Conservation (phyloP, 106 monocot species). For the Allium cepa region DNA sequence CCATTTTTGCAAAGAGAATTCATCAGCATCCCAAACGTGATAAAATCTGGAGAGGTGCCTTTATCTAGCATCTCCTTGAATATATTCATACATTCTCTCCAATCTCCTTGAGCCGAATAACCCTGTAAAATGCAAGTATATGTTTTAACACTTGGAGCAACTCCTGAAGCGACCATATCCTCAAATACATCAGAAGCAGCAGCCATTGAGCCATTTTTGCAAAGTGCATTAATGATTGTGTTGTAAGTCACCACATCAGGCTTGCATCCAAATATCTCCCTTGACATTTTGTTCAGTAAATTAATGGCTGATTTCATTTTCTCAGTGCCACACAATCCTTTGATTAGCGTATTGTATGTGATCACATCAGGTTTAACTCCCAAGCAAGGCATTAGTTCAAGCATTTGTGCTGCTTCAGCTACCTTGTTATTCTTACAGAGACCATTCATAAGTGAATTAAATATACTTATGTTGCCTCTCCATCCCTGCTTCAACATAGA, state of each 20-base stretch:
- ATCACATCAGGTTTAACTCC: slow-evolving; percentile 14
- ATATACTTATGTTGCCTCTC: slow-evolving; percentile 19
- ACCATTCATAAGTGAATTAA: slow-evolving; percentile 27
- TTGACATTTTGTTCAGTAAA: neutral
- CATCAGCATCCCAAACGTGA: slow-evolving; percentile 15
- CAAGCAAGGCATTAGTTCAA: slow-evolving; percentile 14
- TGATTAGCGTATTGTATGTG: slow-evolving; percentile 27
- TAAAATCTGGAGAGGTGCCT: slow-evolving; percentile 13
- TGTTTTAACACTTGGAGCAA: slow-evolving; percentile 17
- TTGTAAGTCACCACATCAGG: slow-evolving; percentile 1
- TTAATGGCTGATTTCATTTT: neutral
- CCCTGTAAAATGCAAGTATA: slow-evolving; percentile 30
- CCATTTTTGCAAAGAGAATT: slow-evolving; percentile 21
- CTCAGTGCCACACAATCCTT: slow-evolving; percentile 7
- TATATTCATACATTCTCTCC: slow-evolving; percentile 12
- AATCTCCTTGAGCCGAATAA: neutral
- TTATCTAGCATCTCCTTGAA: slow-evolving; percentile 25
- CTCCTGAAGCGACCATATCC: slow-evolving; percentile 22
- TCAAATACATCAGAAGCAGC: slow-evolving; percentile 20
- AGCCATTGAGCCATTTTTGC: slow-evolving; percentile 11
- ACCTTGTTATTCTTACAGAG: slow-evolving; percentile 20
- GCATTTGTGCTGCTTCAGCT: slow-evolving; percentile 11
- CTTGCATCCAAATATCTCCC: neutral
- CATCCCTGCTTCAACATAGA: slow-evolving; percentile 17
- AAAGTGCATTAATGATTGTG: slow-evolving; percentile 28